Conservation (phyloP, 2,329 filamentous ascomycete genomes). For the Penicillium sclerotiorum region DNA sequence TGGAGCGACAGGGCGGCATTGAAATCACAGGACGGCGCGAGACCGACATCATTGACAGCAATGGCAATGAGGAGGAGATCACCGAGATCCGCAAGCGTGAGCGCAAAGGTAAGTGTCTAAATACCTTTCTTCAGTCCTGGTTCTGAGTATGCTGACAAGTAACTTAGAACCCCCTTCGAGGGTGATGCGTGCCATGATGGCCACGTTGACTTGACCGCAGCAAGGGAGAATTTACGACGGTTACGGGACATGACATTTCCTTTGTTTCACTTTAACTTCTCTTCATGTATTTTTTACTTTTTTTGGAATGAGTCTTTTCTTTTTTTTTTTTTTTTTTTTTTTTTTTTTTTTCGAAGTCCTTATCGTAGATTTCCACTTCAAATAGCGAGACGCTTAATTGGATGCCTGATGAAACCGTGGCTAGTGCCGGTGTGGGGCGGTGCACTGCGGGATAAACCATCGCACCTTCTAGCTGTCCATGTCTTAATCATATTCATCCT, state of each 20-base stretch:
- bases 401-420: conserved; percentile 26
- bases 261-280: conserved; percentile 7
- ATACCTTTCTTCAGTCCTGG: not conserved
- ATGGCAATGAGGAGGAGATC: conserved; percentile 54
- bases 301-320: conserved; percentile 10
- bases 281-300: conserved; percentile 10
- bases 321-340: not conserved
- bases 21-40: conserved; percentile 32
- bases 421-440: conserved; percentile 29
- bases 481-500: too few species aligned
- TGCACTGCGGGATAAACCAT: conserved; percentile 23
- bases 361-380: not conserved
- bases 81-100: conserved; percentile 72
- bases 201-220: conserved; percentile 59
- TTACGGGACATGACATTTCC: conserved; percentile 10
- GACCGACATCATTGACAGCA: conserved; percentile 38
- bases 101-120: conserved; percentile 73
- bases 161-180: conserved; percentile 63
- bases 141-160: conserved; percentile 17
- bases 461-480: conserved; percentile 14
- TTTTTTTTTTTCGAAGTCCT: conserved; percentile 4
- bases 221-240: not conserved
- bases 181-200: conserved; percentile 70
- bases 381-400: not conserved
- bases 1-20: conserved; percentile 53